These are phyloP conservation scores for Ascodesmis nigricans DNA, from an alignment of 495 filamentous ascomycete genomes.

Conservation along the genomic window DNA sequence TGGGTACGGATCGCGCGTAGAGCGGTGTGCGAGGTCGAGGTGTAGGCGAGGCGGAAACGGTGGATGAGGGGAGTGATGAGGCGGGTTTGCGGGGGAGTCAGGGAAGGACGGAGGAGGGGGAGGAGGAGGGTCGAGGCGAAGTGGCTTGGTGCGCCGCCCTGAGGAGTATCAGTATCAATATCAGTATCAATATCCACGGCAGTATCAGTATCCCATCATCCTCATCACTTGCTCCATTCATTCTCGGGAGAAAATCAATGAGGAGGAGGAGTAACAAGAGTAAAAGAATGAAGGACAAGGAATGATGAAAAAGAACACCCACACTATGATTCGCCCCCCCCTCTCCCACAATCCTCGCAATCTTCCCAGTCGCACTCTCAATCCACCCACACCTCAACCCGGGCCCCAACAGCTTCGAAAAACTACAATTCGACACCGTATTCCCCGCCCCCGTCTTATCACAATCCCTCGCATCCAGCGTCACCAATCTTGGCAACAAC, in stretches of 20 bases:
- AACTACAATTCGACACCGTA: constrained; percentile 56
- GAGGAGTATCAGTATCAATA: constrained; percentile 2
- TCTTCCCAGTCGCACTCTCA: constrained; percentile 26
- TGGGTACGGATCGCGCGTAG: constrained; percentile 6
- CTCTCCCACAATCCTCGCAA: constrained; percentile 12
- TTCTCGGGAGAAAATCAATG: too few species aligned
- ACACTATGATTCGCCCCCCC: constrained; percentile 17
- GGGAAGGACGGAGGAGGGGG: constrained; percentile 4
- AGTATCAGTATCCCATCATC: too few species aligned
- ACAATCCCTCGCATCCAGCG: constrained; percentile 45
- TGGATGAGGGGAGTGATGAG: constrained; percentile 9
- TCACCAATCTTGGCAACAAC: constrained; percentile 45
- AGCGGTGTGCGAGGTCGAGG: constrained; percentile 6
- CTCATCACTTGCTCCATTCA: too few species aligned
- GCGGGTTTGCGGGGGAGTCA: constrained; percentile 3
- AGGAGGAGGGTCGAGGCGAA: constrained; percentile 11
- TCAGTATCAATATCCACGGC: too few species aligned
- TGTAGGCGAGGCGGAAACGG: constrained; percentile 7
- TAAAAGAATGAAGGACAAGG: too few species aligned
- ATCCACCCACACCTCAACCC: constrained; percentile 65
- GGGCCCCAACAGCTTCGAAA: constrained; percentile 66
- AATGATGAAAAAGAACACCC: neutral
- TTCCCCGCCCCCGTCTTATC: constrained; percentile 41
- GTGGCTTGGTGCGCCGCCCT: constrained; percentile 17
- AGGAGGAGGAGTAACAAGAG: too few species aligned